Base-by-base conservation (phyloP, 192 early-diverging fungal genomes). In the Geranomyces michiganensis region DNA sequence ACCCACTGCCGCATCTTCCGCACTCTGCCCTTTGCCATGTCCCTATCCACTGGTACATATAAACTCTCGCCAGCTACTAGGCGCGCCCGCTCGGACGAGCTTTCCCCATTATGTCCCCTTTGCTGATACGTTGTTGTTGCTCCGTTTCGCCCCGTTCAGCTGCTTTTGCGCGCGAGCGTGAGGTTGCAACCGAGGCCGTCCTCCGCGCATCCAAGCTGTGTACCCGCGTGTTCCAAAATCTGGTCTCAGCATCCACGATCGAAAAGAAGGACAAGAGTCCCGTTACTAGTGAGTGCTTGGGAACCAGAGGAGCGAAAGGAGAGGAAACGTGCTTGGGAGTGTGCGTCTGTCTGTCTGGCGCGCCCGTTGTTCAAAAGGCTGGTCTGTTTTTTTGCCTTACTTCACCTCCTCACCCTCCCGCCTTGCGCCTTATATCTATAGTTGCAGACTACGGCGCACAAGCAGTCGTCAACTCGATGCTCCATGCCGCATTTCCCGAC, bases 371-470 rank as follows among this genome's bases (percentile, higher is more conserved):
- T n/a, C n/a, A n/a, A n/a, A 58, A 58, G 56, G 12, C 22, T 12
- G 56, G 56, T 10, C 9, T 70, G 26, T 21, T 27, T 72, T 65
- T 43, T 4, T 26, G 22, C 58, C 51, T 1, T n/a, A n/a, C n/a
- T n/a, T n/a, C n/a, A n/a, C n/a, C n/a, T 19, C 61, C 44, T 74
- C 45, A 59, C 41, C 15, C 17, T 56, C 32, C 12, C 46, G 19
- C 19, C 46, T 47, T 47, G n/a, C n/a, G n/a, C 19, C 19, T 47
- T 47, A 19, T 21, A 14, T n/a, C 19, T 44, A 31, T 19, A 87
- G 94, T 99, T 43, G 97, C 94, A 17, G 97, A 99, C 79, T 97
- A 89, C 81, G 91, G 93, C 58, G 91, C 94, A 14, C 97, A 99
- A 78, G 96, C 97, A 2, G 88, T 99, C 10, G 92, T 99, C 43